A percentile compares a stretch with the other conserved stretches of the same genome.
These are phyloP conservation scores for Aspergillus cavernicola DNA, from an alignment of 495 filamentous ascomycete species.

Conservation along the genomic window DNA sequence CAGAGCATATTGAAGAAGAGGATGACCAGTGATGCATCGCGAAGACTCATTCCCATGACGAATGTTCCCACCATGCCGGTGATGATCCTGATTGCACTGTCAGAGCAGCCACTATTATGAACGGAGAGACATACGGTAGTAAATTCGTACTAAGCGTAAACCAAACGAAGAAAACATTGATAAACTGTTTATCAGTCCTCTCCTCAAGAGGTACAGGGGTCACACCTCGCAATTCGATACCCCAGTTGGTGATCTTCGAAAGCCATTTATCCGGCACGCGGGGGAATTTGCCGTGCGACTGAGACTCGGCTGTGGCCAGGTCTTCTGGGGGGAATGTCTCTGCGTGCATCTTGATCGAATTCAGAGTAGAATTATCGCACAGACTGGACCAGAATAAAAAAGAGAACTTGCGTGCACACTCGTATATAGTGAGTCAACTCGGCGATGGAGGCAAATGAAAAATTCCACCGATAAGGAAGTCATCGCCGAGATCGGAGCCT, in stretches of 20 bases:
- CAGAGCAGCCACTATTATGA: conserved; percentile 9
- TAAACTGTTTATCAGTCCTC: conserved; percentile 42
- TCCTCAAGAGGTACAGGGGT: conserved; percentile 42
- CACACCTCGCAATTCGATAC: conserved; percentile 32
- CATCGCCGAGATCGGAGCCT: no score
- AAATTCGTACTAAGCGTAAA: conserved; percentile 20
- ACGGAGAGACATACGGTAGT: conserved; percentile 12
- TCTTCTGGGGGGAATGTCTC: neutral
- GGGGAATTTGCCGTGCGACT: neutral
- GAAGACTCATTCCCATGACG: conserved; percentile 42
- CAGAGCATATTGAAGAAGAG: conserved; percentile 53
- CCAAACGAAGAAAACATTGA: conserved; percentile 31
- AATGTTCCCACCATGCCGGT: conserved; percentile 53
- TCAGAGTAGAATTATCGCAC: no score
- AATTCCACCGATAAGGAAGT: neutral
- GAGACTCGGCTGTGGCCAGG: neutral
- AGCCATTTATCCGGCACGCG: conserved; percentile 12
- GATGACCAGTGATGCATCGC: conserved; percentile 48
- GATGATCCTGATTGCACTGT: conserved; percentile 39
- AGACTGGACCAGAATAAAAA: neutral
- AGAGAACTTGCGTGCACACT: neutral
- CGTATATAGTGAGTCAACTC: no score
- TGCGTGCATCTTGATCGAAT: no score
- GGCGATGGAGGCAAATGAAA: neutral
- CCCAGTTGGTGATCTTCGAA: conserved; percentile 9